These are phyloP conservation scores for Claviceps africana DNA, from an alignment of 2,329 filamentous ascomycete genomes.

Conservation along the genomic window DNA sequence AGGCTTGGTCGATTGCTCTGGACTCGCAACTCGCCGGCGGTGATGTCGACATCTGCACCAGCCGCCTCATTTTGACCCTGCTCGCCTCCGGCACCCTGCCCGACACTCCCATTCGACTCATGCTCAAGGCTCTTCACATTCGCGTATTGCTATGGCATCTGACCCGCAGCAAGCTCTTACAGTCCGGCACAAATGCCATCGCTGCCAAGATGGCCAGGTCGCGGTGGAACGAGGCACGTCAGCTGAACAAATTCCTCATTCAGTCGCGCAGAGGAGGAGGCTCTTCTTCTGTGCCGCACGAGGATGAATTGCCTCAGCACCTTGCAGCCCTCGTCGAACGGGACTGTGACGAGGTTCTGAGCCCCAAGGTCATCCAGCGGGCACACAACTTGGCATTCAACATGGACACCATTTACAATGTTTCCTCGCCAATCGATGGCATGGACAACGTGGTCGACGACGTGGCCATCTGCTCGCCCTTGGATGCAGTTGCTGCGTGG, in stretches of 20 bases:
- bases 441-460: slow-evolving; percentile 80
- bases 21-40: slow-evolving; percentile 88
- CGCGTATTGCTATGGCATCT: slow-evolving; percentile 76
- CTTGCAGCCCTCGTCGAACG: slow-evolving; percentile 61
- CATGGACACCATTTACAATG: slow-evolving; percentile 54
- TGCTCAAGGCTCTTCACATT: slow-evolving; percentile 85
- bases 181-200: slow-evolving; percentile 50
- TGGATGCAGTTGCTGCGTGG: slow-evolving; percentile 87
- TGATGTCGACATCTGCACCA: slow-evolving; percentile 78
- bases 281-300: slow-evolving; percentile 28
- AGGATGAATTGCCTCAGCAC: slow-evolving; percentile 56
- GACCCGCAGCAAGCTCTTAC: slow-evolving; percentile 50
- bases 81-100: slow-evolving; percentile 80
- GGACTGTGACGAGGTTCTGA: slow-evolving; percentile 71
- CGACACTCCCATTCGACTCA: slow-evolving; percentile 66
- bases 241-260: slow-evolving; percentile 37
- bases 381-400: slow-evolving; percentile 88
- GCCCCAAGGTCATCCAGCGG: slow-evolving; percentile 63
- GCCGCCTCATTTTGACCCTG: slow-evolving; percentile 70
- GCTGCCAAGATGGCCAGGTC: slow-evolving; percentile 60
- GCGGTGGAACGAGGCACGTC: slow-evolving; percentile 70
- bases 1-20: slow-evolving; percentile 85
- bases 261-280: slow-evolving; percentile 26
- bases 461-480: slow-evolving; percentile 66
- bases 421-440: slow-evolving; percentile 48